These are phyloP conservation scores for Zasmidium angulare DNA, from an alignment of 2,329 filamentous ascomycete genomes.

Conservation along the genomic window DNA sequence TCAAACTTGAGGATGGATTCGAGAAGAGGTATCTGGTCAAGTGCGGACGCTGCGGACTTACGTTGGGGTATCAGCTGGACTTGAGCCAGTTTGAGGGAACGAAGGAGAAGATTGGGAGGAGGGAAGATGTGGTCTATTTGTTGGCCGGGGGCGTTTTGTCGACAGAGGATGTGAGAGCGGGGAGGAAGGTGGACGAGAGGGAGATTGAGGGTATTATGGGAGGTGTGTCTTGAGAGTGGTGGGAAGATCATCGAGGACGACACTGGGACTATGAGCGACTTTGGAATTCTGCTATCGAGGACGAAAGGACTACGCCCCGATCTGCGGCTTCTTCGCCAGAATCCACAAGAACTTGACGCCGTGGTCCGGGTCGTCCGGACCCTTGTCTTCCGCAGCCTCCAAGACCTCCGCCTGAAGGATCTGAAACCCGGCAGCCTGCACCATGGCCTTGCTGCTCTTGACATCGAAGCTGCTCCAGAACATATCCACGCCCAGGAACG, in stretches of 20 bases:
- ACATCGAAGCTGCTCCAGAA: conserved; percentile 27
- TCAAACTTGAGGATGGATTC: conserved; percentile 56
- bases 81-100: conserved; percentile 46
- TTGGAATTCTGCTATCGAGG: not conserved
- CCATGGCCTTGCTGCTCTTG: conserved; percentile 38
- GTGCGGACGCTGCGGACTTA: conserved; percentile 61
- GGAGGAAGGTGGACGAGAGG: conserved; percentile 6
- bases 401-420: conserved; percentile 13
- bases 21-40: conserved; percentile 62
- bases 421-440: conserved; percentile 37
- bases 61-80: conserved; percentile 64
- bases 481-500: conserved; percentile 16
- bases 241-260: not conserved
- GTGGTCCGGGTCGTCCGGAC: not conserved
- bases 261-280: not conserved
- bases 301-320: not conserved
- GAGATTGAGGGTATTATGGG: not conserved
- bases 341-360: conserved; percentile 20
- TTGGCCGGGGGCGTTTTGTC: conserved; percentile 60
- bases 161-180: conserved; percentile 54
- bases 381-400: conserved; percentile 8
- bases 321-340: conserved; percentile 13
- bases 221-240: not conserved
- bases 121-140: conserved; percentile 57
- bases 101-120: conserved; percentile 33